These are phyloP conservation scores for Sugiyamaella novakii DNA, from an alignment of 1,139 yeast genomes.

Conservation along the genomic window DNA sequence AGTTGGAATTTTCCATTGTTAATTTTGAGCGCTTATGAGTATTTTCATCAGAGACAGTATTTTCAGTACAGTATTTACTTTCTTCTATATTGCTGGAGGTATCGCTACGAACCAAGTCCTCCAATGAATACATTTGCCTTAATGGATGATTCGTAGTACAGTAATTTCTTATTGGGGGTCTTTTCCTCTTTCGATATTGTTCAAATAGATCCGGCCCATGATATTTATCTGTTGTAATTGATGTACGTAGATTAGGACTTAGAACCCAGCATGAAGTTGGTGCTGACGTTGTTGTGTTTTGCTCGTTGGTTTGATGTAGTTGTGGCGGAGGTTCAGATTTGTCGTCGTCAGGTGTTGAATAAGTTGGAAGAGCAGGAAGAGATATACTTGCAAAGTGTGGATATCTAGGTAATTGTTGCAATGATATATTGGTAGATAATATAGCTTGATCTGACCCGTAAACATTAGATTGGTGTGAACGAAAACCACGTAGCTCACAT, in stretches of 20 bases:
- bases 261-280: too few species aligned
- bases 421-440: neutral
- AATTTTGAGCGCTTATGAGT: too few species aligned
- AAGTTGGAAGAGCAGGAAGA: slow-evolving; percentile 2
- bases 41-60: too few species aligned
- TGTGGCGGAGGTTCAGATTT: too few species aligned
- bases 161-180: slow-evolving; percentile 15
- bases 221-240: slow-evolving; percentile 13
- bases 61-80: too few species aligned
- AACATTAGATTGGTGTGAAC: neutral
- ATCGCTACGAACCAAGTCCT: slow-evolving; percentile 9
- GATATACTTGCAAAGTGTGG: slow-evolving; percentile 8
- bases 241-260: too few species aligned
- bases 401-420: neutral
- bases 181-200: slow-evolving; percentile 8
- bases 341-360: neutral
- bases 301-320: too few species aligned
- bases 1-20: too few species aligned
- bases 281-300: too few species aligned
- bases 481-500: neutral
- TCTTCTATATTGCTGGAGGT: neutral
- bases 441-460: neutral
- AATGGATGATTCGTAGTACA: slow-evolving; percentile 20
- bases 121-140: slow-evolving; percentile 21
- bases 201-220: slow-evolving; percentile 19